Evolutionary conservation across 2,329 filamentous ascomycete species (phyloP).

Genomic region (Pseudogymnoascus verrucosus): DNA sequence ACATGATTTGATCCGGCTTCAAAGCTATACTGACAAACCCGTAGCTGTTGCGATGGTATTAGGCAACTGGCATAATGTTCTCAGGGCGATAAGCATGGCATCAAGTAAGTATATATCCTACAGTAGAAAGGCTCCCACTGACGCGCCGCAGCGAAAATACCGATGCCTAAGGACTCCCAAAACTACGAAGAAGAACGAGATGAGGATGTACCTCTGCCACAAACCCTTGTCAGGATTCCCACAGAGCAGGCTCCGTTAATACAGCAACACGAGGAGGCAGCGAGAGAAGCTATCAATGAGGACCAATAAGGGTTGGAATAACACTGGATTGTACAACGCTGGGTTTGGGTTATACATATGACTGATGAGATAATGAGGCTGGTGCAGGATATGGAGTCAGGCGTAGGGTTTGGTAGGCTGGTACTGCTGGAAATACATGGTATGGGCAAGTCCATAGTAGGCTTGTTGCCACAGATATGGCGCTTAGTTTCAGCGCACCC

Average conservation of each 20-base stretch:
- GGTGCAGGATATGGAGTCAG: neutral
- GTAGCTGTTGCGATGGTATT: constrained; percentile 75
- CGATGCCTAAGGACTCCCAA: constrained; percentile 44
- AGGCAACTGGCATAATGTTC: constrained; percentile 80
- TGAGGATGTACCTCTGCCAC: constrained; percentile 50
- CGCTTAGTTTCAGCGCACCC: constrained; percentile 2
- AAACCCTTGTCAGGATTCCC: constrained; percentile 77
- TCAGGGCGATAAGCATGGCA: constrained; percentile 79
- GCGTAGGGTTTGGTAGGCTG: constrained; percentile 5
- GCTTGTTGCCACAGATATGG: neutral
- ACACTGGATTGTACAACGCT: neutral
- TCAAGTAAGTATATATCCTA: constrained; percentile 50
- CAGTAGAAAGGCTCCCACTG: constrained; percentile 14
- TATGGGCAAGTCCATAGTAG: neutral
- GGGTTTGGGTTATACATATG: neutral
- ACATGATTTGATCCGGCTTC: constrained; percentile 3
- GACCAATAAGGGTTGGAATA: constrained; percentile 4
- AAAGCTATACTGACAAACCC: constrained; percentile 14
- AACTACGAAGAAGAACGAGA: constrained; percentile 34
- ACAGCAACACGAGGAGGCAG: constrained; percentile 50
- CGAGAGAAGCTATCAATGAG: neutral
- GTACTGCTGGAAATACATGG: neutral
- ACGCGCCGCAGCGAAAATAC: constrained; percentile 53
- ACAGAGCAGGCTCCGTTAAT: constrained; percentile 65
- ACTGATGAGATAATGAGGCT: neutral